Base-by-base conservation (phyloP, 768 basidiomycete species). In the Trichaptum fuscoviolaceum region DNA sequence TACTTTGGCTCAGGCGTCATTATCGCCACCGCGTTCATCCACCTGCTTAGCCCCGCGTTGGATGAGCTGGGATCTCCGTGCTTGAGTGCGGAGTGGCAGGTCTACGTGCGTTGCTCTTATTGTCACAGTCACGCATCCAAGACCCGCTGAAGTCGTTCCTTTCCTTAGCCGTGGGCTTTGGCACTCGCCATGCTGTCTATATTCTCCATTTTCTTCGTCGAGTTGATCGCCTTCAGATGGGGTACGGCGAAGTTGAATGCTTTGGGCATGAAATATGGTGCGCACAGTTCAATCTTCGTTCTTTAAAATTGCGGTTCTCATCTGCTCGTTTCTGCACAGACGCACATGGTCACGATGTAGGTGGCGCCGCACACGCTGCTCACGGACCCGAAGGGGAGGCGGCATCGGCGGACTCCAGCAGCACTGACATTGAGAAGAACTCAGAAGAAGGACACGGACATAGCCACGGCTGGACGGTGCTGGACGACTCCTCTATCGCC, bases 1-100 rank as follows among this genome's bases (percentile, higher is more conserved):
- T 94, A 90, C 75, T 95, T 96, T 76, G 94, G 94, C 27, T 93
- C 92, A 17, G 94, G 94, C 26, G 91, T 93, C 62, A 93, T 93
- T 70, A 90, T 97, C 66, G 93, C 93, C 0, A 96, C 95, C 10
- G 90, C 92, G 2, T 96, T 93, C 74, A 92, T 93, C 36, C 92
- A 95, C 75, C 82, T 96, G 0, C 80, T 96, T 7, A 77, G 84
- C 7, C 90, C 96, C 0, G 96, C 86, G 0, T 78, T 93, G 61
- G 85, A 85, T 12, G 91, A 85, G 42, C 81, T 99, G 4, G 76
- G 79, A 23, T 90, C 87, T 0, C 78, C 82, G 9, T 98, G 96
- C 75, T 80, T 98, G 25, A 71, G 82, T 0, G 77, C 83, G 1
- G 85, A 76, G 35, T 99, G 96, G 96, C 73, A 72, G 0, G 76